Evolutionary conservation across 1,284 basidiomycete genomes (phyloP).

Genomic region (Ceratobasidium sp.): DNA sequence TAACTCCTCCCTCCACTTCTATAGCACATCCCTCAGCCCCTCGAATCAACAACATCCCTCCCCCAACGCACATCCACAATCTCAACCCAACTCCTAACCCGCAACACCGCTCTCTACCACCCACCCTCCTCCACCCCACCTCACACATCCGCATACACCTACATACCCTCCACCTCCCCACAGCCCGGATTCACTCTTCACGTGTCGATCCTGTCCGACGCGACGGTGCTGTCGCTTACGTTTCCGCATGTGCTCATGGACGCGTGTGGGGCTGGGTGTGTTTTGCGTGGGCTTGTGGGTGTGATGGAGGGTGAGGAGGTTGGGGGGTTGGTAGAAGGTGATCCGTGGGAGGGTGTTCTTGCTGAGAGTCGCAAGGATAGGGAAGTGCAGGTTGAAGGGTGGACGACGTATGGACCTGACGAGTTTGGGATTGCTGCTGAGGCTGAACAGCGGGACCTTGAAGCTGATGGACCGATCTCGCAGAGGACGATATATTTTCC

Average conservation of each 20-base stretch:
- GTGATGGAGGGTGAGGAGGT: background rate
- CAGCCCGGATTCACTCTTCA: conserved; percentile 26
- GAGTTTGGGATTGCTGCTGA: conserved; percentile 6
- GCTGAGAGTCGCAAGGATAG: background rate
- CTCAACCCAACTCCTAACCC: conserved; percentile 15
- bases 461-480: conserved; percentile 12
- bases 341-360: background rate
- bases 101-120: conserved; percentile 4
- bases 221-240: conserved; percentile 15
- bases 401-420: conserved; percentile 24
- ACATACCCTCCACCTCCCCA: background rate
- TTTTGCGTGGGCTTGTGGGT: conserved; percentile 20
- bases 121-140: background rate
- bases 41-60: background rate
- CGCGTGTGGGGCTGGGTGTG: background rate
- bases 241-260: conserved; percentile 38
- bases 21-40: conserved; percentile 7
- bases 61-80: conserved; percentile 18
- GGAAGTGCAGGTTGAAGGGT: background rate
- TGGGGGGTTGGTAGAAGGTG: background rate
- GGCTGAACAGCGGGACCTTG: conserved; percentile 7
- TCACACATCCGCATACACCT: background rate
- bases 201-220: conserved; percentile 18
- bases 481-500: conserved; percentile 41
- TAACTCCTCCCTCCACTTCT: background rate